Base-by-base conservation (phyloP, 192 early-diverging fungal genomes). In the Thamnidium elegans region DNA sequence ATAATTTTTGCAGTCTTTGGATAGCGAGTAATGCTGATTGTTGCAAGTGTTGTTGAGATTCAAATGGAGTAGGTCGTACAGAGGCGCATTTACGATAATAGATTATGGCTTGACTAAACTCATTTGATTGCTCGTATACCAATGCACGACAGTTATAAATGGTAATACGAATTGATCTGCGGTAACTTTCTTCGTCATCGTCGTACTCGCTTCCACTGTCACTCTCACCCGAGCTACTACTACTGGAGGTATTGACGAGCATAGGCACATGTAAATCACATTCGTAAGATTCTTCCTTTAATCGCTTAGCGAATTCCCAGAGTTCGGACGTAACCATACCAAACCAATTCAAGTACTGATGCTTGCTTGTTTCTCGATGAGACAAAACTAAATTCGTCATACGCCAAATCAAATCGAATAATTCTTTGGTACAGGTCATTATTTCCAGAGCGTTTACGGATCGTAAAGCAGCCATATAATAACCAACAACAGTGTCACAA, bases 61-160 rank as follows among this genome's bases (percentile, higher is more conserved):
- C 46, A 15, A 63, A 51, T 21, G 47, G 48, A 36, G 47, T 63
- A 13, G 61, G 31, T 36, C 47, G 48, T 19, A 63, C 61, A 1
- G 47, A 36, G 8, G 47, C 31, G 39, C 61, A 63, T 50, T 63
- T 63, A 50, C 48, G 30, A n/a, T 63, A 63, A 19, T 63, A 63
- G 10, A 20, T 8, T 20, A 52, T 36, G 9, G 61, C 61, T 32
- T 63, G 45, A 1, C 10, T 21, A 36, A 51, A 20, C 14, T 51
- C n/a, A 32, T 42, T 36, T 23, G 30, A 50, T 46, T 36, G 47
- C 50, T 63, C 61, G 32, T 50, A 50, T 7, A 63, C 47, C 3
- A 21, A 63, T 4, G 47, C 61, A 13, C 61, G 61, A 34, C 45
- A 63, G 39, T 63, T 32, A 50, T 63, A 63, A 5, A 63, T 63